These are phyloP conservation scores for Anastatica hierochuntica DNA, from an alignment of 345 rosid species.

Conservation along the genomic window DNA sequence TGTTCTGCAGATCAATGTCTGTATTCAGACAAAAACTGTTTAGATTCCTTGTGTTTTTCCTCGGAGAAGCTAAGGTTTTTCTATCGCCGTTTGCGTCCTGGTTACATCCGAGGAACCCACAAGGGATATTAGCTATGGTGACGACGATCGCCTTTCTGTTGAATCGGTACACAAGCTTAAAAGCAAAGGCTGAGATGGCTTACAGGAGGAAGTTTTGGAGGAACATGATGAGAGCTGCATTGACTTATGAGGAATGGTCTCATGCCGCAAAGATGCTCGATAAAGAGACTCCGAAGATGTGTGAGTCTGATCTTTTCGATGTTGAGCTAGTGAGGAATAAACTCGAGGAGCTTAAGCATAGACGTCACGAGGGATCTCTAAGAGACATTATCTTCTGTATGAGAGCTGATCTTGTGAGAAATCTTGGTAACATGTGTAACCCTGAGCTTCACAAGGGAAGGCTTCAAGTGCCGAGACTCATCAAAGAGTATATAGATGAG, in stretches of 20 bases:
- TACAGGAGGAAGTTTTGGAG: constrained; percentile 95
- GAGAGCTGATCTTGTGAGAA: constrained; percentile 97
- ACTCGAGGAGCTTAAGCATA: constrained; percentile 71
- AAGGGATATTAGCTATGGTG: constrained; percentile 87
- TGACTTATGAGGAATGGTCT: constrained; percentile 96
- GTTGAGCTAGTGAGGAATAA: constrained; percentile 78
- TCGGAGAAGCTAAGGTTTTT: constrained; percentile 29
- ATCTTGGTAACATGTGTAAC: constrained; percentile 96
- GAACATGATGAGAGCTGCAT: constrained; percentile 80
- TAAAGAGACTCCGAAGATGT: constrained; percentile 69
- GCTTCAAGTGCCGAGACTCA: constrained; percentile 83
- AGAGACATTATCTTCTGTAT: constrained; percentile 83
- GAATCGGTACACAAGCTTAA: constrained; percentile 77
- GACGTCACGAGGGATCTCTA: constrained; percentile 75
- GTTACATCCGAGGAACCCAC: constrained; percentile 90
- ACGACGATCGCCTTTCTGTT: constrained; percentile 68
- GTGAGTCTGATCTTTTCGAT: constrained; percentile 63
- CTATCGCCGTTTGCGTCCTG: constrained; percentile 49
- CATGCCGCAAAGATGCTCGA: constrained; percentile 99
- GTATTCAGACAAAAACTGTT: constrained; percentile 41
- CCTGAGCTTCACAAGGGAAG: constrained; percentile 96
- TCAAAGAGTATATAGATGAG: constrained; percentile 87
- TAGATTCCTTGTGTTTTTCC: constrained; percentile 29
- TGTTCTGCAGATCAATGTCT: constrained; percentile 60
- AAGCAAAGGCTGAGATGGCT: constrained; percentile 88